Evolutionary conservation across 768 basidiomycete species (phyloP).

Genomic region (Collybiopsis confluens): DNA sequence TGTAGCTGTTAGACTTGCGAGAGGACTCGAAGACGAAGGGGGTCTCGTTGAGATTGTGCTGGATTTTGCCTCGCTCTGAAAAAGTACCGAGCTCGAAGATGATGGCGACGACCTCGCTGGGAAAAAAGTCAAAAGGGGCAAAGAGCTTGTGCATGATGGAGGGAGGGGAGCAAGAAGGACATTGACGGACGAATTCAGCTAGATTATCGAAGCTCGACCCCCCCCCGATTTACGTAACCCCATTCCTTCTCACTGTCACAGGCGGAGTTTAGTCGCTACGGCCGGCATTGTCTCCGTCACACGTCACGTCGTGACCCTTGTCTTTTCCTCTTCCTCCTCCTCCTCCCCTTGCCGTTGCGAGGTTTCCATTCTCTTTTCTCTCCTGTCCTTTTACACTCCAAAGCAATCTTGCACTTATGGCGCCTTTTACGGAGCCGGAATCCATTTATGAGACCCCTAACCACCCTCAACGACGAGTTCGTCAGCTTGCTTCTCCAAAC

Average conservation of each 20-base stretch:
- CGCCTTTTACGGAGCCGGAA: conserved; percentile 60
- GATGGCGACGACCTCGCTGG: conserved; percentile 54
- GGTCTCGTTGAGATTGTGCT: conserved; percentile 26
- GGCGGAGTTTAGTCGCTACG: too few relatives aligned
- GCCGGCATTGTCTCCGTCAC: too few relatives aligned
- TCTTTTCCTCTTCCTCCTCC: too few relatives aligned
- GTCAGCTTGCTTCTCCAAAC: conserved; percentile 43
- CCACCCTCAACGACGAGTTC: conserved; percentile 36
- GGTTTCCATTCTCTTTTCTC: conserved; percentile 27
- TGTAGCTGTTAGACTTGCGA: conserved; percentile 27
- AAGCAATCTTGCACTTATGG: conserved; percentile 23
- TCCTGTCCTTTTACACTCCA: conserved; percentile 15
- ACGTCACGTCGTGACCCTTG: too few relatives aligned
- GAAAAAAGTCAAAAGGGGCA: conserved; percentile 24
- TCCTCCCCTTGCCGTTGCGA: conserved; percentile 21
- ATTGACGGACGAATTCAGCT: conserved; percentile 2
- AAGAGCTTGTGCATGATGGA: not conserved
- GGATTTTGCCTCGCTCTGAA: conserved; percentile 34
- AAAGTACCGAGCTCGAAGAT: conserved; percentile 52
- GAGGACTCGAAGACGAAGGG: conserved; percentile 50
- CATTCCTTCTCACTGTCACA: too few relatives aligned
- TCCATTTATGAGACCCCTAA: conserved; percentile 48
- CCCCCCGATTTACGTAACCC: too few relatives aligned
- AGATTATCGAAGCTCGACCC: not conserved
- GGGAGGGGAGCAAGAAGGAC: conserved; percentile 1